These are phyloP conservation scores for Trypethelium eluteriae DNA, from an alignment of 495 filamentous ascomycete species.

Conservation along the genomic window DNA sequence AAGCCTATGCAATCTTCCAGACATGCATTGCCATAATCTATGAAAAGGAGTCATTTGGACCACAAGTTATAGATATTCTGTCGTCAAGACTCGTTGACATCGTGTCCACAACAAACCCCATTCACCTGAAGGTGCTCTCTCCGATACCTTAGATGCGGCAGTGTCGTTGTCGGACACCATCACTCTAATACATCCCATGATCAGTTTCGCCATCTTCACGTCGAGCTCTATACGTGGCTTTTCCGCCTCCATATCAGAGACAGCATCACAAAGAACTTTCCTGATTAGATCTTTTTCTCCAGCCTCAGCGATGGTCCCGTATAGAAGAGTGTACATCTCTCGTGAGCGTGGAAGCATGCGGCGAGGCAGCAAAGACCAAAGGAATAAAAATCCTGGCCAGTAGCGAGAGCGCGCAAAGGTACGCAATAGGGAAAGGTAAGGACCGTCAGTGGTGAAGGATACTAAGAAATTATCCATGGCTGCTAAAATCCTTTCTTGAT, in stretches of 20 bases:
- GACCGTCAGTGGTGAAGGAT: not conserved
- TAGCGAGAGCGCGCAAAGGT: not conserved
- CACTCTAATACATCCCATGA: slow-evolving; percentile 30
- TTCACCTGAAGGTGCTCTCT: not conserved
- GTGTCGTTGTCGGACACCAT: not conserved
- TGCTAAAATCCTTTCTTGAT: not conserved
- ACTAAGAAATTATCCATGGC: slow-evolving; percentile 1
- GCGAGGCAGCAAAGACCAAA: not conserved
- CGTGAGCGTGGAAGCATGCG: not conserved
- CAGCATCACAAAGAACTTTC: not conserved
- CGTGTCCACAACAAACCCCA: not conserved
- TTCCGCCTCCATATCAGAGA: slow-evolving; percentile 4
- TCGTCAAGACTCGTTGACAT: not conserved
- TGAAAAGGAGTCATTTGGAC: no score
- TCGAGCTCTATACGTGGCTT: slow-evolving; percentile 1
- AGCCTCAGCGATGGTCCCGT: not conserved
- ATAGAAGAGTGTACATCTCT: not conserved
- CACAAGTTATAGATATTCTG: not conserved
- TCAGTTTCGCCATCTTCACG: slow-evolving; percentile 42
- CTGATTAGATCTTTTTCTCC: not conserved
- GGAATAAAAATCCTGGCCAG: not conserved
- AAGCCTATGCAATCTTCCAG: no score
- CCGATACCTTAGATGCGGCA: not conserved
- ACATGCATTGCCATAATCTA: no score
- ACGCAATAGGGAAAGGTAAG: not conserved